phyloP scores from a whole-genome alignment of 164 flowering plant genomes.

The Chimonanthus praecox region DNA sequence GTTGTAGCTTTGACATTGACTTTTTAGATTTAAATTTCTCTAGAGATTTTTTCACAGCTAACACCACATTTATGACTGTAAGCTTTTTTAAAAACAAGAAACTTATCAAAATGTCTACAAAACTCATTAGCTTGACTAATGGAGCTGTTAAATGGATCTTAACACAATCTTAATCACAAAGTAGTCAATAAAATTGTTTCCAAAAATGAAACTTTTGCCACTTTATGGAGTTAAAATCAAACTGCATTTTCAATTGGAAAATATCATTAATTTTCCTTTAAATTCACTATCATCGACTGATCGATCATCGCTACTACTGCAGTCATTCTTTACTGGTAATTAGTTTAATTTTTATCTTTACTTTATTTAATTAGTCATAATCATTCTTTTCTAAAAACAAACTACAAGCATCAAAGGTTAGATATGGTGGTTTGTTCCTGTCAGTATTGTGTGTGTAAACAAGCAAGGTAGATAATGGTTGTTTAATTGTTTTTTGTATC shows the following conservation, averaged over 20 bases:
- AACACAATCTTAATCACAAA: background rate
- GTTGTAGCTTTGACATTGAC: no score
- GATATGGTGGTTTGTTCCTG: constrained; percentile 1
- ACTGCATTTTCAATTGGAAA: background rate
- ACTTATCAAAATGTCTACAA: no score
- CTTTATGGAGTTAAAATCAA: no score
- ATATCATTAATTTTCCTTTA: no score
- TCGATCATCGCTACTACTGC: background rate
- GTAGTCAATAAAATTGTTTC: no score
- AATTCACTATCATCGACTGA: no score
- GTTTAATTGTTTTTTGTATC: background rate
- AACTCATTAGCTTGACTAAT: no score
- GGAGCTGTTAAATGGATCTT: background rate
- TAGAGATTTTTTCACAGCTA: no score
- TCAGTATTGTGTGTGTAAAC: background rate
- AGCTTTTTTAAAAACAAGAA: no score
- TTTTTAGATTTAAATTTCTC: no score
- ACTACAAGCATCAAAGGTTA: background rate
- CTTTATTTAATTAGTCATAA: background rate
- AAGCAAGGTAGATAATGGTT: constrained; percentile 4
- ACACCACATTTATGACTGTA: no score
- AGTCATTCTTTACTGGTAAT: background rate
- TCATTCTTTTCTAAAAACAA: background rate
- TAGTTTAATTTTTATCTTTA: no score
- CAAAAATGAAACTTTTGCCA: background rate